Conservation (phyloP, 768 basidiomycete species). For the Boletus speciosus region DNA sequence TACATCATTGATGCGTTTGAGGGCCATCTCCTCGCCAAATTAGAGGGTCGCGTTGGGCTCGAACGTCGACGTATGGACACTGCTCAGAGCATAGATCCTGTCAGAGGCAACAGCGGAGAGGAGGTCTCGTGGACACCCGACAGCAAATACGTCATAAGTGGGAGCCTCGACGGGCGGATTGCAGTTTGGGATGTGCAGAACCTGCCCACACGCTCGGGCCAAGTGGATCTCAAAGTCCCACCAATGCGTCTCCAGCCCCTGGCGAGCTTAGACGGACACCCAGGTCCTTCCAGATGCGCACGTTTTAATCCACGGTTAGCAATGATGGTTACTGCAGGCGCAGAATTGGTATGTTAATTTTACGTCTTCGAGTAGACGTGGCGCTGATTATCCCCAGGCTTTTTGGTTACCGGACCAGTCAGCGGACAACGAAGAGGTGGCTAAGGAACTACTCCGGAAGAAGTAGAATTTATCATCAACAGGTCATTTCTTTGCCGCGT, state of each 20-base stretch:
- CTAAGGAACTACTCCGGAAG: slow-evolving; percentile 65
- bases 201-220: slow-evolving; percentile 49
- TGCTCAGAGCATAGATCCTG: slow-evolving; percentile 60
- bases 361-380: neutral
- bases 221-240: slow-evolving; percentile 51
- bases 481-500: neutral
- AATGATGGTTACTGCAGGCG: slow-evolving; percentile 84
- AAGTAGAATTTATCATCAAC: slow-evolving; percentile 20
- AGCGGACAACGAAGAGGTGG: slow-evolving; percentile 67
- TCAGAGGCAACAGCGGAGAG: slow-evolving; percentile 83
- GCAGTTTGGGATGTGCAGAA: slow-evolving; percentile 81
- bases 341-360: slow-evolving; percentile 62
- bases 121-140: slow-evolving; percentile 95
- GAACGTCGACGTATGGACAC: slow-evolving; percentile 57
- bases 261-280: slow-evolving; percentile 68
- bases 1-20: slow-evolving; percentile 92
- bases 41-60: slow-evolving; percentile 81
- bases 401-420: slow-evolving; percentile 68
- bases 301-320: slow-evolving; percentile 85
- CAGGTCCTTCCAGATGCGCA: slow-evolving; percentile 81
- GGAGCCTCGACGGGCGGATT: slow-evolving; percentile 83
- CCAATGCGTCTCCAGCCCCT: slow-evolving; percentile 51
- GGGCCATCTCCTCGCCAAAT: slow-evolving; percentile 75
- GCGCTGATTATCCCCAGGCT: slow-evolving; percentile 39
- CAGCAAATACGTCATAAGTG: slow-evolving; percentile 84